Conservation (phyloP, 2,329 filamentous ascomycete species). For the Fusarium dimerum region DNA sequence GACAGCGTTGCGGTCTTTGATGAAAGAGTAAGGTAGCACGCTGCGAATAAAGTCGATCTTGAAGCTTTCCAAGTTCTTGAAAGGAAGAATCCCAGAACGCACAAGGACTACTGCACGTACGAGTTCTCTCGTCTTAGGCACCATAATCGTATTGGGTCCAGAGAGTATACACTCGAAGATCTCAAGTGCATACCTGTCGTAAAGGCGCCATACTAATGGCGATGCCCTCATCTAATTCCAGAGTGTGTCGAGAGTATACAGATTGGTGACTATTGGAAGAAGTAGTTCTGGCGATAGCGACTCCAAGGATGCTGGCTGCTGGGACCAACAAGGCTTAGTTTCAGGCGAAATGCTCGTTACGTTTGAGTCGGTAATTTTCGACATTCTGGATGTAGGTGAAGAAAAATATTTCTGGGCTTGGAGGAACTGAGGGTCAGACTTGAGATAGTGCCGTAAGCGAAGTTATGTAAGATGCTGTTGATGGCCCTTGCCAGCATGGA, state of each 20-base stretch:
- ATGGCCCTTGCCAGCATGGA: too few species aligned
- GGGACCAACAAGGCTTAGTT: neutral
- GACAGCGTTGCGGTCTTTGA: neutral
- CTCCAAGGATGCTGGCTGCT: constrained; percentile 6
- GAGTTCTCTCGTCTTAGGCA: constrained; percentile 1
- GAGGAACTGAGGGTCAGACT: too few species aligned
- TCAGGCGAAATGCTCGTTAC: too few species aligned
- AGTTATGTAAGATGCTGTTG: too few species aligned
- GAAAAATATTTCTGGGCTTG: too few species aligned
- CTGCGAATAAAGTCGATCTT: neutral
- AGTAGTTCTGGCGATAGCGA: constrained; percentile 12
- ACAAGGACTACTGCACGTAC: constrained; percentile 9
- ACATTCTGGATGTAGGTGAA: too few species aligned
- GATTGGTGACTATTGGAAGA: constrained; percentile 7
- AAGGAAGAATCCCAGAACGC: constrained; percentile 10
- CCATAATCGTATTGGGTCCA: constrained; percentile 7
- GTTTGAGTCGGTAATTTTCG: too few species aligned
- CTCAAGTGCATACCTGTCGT: constrained; percentile 2
- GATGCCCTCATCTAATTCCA: constrained; percentile 16
- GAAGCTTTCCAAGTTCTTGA: constrained; percentile 5
- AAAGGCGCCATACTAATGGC: constrained; percentile 10
- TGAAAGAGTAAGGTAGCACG: neutral
- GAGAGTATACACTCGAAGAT: constrained; percentile 10
- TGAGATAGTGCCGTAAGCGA: too few species aligned
- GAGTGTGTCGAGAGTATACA: constrained; percentile 14